These are phyloP conservation scores for Saksenaea oblongispora DNA, from an alignment of 371 early-diverging fungal genomes.

Conservation along the genomic window DNA sequence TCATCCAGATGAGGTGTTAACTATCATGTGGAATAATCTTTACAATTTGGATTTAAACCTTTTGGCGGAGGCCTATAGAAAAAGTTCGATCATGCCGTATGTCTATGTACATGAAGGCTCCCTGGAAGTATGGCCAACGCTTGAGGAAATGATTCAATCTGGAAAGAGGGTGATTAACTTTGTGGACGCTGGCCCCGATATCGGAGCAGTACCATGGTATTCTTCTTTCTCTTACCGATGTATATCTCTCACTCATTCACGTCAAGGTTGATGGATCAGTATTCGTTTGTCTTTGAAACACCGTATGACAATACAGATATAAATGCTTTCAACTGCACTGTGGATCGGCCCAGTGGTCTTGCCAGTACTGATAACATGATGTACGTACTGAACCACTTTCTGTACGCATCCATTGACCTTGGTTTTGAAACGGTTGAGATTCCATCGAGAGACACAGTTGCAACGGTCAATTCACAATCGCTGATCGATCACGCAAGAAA, in stretches of 20 bases:
- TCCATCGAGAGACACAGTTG: conserved; percentile 42
- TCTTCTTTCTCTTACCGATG: not conserved
- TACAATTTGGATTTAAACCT: conserved; percentile 43
- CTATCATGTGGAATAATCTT: conserved; percentile 74
- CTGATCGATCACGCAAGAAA: conserved; percentile 35
- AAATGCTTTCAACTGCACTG: conserved; percentile 40
- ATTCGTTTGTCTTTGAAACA: conserved; percentile 54
- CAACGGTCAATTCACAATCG: conserved; percentile 34
- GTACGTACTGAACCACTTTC: conserved; percentile 63
- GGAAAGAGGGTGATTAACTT: conserved; percentile 69
- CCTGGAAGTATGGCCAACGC: conserved; percentile 63
- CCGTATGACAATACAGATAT: conserved; percentile 44
- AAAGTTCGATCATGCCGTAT: conserved; percentile 53
- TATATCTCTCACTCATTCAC: not conserved
- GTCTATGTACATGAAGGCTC: conserved; percentile 36
- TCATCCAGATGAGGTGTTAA: conserved; percentile 68
- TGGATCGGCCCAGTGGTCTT: conserved; percentile 51
- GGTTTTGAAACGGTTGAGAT: conserved; percentile 21
- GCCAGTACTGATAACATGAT: conserved; percentile 25
- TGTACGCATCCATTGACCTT: conserved; percentile 39
- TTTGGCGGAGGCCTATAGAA: conserved; percentile 47
- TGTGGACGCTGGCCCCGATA: conserved; percentile 54
- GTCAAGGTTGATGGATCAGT: conserved; percentile 55
- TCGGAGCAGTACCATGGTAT: conserved; percentile 61
- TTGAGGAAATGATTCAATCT: conserved; percentile 59